Conservation (phyloP, 495 filamentous ascomycete genomes). For the Penicillium argentinense region DNA sequence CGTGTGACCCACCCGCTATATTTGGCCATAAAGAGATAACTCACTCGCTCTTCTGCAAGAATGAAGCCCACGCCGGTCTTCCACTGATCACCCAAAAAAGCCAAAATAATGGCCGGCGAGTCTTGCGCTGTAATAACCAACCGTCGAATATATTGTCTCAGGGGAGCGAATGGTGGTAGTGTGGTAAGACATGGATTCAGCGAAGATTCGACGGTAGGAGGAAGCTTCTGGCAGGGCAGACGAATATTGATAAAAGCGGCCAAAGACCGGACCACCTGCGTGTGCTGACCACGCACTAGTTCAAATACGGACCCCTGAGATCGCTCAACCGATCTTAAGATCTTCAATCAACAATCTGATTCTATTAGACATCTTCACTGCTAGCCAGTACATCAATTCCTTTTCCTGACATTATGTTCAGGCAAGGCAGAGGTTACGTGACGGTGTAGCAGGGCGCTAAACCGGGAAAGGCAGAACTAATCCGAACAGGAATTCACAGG, state of each 20-base stretch:
- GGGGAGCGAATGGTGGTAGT: conserved; percentile 14
- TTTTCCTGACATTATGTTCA: too few relatives aligned
- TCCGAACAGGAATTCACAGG: too few relatives aligned
- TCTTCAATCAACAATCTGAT: too few relatives aligned
- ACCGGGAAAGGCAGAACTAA: too few relatives aligned
- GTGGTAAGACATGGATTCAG: not conserved
- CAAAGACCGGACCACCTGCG: conserved; percentile 76
- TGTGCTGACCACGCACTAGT: conserved; percentile 82
- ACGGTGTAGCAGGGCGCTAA: too few relatives aligned
- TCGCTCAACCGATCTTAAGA: too few relatives aligned
- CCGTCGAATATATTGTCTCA: conserved; percentile 84
- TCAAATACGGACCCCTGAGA: too few relatives aligned
- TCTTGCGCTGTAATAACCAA: conserved; percentile 90
- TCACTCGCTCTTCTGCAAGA: conserved; percentile 81
- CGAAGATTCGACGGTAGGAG: conserved; percentile 8
- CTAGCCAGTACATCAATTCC: too few relatives aligned
- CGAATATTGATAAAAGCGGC: conserved; percentile 88
- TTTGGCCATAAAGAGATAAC: conserved; percentile 93
- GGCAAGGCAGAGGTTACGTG: too few relatives aligned
- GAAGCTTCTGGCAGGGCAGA: conserved; percentile 42
- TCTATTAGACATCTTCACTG: too few relatives aligned
- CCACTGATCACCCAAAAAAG: conserved; percentile 91
- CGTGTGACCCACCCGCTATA: conserved; percentile 80
- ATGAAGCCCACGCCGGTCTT: conserved; percentile 70
- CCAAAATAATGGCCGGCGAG: conserved; percentile 69